A percentile compares a stretch with the other conserved stretches of the same genome.
These are phyloP conservation scores for Podila minutissima DNA, from an alignment of 192 early-diverging fungal genomes.

Conservation along the genomic window DNA sequence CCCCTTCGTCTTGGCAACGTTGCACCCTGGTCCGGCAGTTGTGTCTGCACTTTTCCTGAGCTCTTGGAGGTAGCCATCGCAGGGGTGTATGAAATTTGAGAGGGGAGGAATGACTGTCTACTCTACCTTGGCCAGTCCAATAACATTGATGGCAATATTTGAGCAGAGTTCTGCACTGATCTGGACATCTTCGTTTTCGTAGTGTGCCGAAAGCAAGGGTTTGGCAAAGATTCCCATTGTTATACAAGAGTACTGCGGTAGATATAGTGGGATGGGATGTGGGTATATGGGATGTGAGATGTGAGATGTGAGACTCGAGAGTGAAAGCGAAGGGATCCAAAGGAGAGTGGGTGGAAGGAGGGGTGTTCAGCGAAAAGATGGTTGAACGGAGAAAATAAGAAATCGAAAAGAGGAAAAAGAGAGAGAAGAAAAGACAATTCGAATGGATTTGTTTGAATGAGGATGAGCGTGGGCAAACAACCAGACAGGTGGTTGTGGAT, in stretches of 20 bases:
- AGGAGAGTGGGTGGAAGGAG: too few relatives aligned
- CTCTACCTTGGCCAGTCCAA: slow-evolving; percentile 47
- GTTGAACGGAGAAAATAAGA: neutral
- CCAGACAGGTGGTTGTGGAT: neutral
- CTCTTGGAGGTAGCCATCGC: too few relatives aligned
- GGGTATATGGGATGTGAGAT: neutral
- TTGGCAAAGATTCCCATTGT: slow-evolving; percentile 44
- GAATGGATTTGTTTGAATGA: neutral
- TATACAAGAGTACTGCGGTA: neutral
- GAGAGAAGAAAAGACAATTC: neutral
- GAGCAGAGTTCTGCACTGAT: slow-evolving; percentile 51
- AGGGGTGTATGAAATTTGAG: too few relatives aligned
- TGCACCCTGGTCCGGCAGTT: too few relatives aligned
- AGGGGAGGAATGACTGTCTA: neutral
- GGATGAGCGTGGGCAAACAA: too few relatives aligned
- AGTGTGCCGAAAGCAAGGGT: slow-evolving; percentile 18
- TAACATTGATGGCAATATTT: slow-evolving; percentile 35
- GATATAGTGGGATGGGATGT: neutral
- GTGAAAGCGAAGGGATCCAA: neutral
- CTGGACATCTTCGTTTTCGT: slow-evolving; percentile 49
- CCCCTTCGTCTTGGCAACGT: too few relatives aligned
- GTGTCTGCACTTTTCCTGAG: too few relatives aligned
- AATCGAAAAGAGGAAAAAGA: neutral
- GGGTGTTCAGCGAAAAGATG: neutral
- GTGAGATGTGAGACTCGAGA: neutral